phyloP scores from a whole-genome alignment of 73 alveolate species.

The Paramecium pentaurelia region DNA sequence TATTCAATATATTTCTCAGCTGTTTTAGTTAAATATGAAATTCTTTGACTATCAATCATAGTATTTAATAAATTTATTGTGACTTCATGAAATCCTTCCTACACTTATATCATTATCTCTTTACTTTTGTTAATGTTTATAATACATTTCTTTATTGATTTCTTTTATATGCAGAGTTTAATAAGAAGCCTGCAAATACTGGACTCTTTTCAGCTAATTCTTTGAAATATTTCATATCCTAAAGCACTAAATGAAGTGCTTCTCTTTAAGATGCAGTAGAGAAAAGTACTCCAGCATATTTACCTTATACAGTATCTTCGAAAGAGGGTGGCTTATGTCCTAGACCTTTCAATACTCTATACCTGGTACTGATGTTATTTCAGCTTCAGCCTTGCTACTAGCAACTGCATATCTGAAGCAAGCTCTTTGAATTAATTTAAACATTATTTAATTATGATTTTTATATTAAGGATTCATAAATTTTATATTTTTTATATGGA shows the following conservation, averaged over 20 bases:
- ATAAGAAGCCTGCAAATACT: constrained; percentile 55
- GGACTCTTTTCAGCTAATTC: constrained; percentile 61
- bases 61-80: constrained; percentile 69
- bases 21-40: constrained; percentile 60
- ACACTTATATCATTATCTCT: neutral
- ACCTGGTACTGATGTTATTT: constrained; percentile 49
- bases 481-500: neutral
- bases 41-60: constrained; percentile 73
- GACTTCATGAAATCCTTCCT: constrained; percentile 59
- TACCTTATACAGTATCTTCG: constrained; percentile 73
- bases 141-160: constrained; percentile 62
- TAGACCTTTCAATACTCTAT: neutral
- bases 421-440: neutral
- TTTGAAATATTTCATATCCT: constrained; percentile 68
- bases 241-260: constrained; percentile 64
- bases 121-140: constrained; percentile 49
- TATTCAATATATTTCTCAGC: constrained; percentile 72
- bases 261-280: constrained; percentile 67
- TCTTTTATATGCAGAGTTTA: constrained; percentile 62
- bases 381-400: neutral
- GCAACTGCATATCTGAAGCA: constrained; percentile 30
- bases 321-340: constrained; percentile 62
- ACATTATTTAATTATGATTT: neutral
- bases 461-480: neutral
- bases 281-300: constrained; percentile 80